A percentile compares a stretch with the other conserved stretches of the same genome.
These are phyloP conservation scores for Aspergillus chevalieri DNA, from an alignment of 2,329 filamentous ascomycete species.

Conservation along the genomic window DNA sequence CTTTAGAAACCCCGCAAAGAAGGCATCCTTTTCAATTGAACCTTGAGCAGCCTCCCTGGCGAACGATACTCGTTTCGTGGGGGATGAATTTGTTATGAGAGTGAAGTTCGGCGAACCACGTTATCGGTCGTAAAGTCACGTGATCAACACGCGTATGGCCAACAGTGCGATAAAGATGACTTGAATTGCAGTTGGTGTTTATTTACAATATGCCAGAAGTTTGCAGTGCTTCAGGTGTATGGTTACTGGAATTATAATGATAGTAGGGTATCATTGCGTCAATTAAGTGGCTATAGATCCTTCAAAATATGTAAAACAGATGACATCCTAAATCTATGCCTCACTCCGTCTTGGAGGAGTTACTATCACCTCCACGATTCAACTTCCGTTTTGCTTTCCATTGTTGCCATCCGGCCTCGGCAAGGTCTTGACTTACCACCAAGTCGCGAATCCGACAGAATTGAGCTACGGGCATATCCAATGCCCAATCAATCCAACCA, in stretches of 20 bases:
- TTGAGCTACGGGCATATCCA: constrained; percentile 60
- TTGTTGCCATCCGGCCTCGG: constrained; percentile 87
- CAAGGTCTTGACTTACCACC: constrained; percentile 78
- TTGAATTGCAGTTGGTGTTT: too few relatives aligned
- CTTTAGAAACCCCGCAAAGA: neutral
- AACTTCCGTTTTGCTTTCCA: constrained; percentile 59
- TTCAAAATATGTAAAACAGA: too few relatives aligned
- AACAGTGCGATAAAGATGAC: too few relatives aligned
- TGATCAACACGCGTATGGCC: neutral
- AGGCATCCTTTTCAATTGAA: neutral
- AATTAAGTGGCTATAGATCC: too few relatives aligned
- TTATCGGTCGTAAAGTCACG: neutral
- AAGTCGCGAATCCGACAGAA: constrained; percentile 73
- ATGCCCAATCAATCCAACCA: constrained; percentile 65
- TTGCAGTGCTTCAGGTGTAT: too few relatives aligned
- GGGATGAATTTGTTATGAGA: neutral
- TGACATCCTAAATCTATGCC: too few relatives aligned
- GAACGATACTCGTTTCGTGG: neutral
- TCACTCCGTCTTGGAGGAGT: constrained; percentile 4
- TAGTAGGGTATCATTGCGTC: neutral
- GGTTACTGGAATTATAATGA: too few relatives aligned
- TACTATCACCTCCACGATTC: constrained; percentile 21
- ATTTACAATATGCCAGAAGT: too few relatives aligned
- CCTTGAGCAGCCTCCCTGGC: neutral
- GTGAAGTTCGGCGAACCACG: neutral